These are phyloP conservation scores for Prototheca wickerhamii DNA, from an alignment of 163 green algal genomes.

Conservation along the genomic window DNA sequence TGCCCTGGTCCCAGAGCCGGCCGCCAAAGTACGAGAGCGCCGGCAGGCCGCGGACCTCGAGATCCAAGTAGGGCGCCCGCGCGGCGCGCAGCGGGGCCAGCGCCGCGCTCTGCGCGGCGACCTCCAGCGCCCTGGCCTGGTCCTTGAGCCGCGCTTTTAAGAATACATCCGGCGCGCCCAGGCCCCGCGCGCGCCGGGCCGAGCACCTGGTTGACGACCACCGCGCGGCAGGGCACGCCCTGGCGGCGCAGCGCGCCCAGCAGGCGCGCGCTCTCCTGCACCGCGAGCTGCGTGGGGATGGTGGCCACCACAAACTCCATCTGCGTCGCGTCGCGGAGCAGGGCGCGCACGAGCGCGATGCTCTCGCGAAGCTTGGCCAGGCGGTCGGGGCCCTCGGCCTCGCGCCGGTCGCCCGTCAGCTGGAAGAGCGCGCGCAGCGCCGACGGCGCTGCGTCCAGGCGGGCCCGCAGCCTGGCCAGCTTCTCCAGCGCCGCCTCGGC, in stretches of 20 bases:
- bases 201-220: slow-evolving; percentile 93
- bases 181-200: too few species aligned
- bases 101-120: slow-evolving; percentile 49
- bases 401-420: slow-evolving; percentile 52
- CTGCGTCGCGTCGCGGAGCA: slow-evolving; percentile 69
- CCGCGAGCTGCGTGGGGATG: slow-evolving; percentile 73
- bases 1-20: slow-evolving; percentile 74
- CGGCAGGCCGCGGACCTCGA: slow-evolving; percentile 88
- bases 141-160: slow-evolving; percentile 75
- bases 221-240: slow-evolving; percentile 78
- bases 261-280: slow-evolving; percentile 75
- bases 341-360: slow-evolving; percentile 55
- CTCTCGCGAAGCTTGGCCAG: slow-evolving; percentile 60
- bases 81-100: slow-evolving; percentile 46
- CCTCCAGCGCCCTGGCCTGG: slow-evolving; percentile 56
- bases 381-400: slow-evolving; percentile 67
- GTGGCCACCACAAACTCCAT: slow-evolving; percentile 91
- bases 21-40: slow-evolving; percentile 88
- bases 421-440: slow-evolving; percentile 80
- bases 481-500: slow-evolving; percentile 54
- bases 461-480: slow-evolving; percentile 73
- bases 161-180: slow-evolving; percentile 24
- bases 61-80: slow-evolving; percentile 77
- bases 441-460: slow-evolving; percentile 57
- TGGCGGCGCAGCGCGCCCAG: slow-evolving; percentile 62